These are phyloP conservation scores for Solanum hybrid DNA, from an alignment of 305 asterid genomes.

Conservation along the genomic window DNA sequence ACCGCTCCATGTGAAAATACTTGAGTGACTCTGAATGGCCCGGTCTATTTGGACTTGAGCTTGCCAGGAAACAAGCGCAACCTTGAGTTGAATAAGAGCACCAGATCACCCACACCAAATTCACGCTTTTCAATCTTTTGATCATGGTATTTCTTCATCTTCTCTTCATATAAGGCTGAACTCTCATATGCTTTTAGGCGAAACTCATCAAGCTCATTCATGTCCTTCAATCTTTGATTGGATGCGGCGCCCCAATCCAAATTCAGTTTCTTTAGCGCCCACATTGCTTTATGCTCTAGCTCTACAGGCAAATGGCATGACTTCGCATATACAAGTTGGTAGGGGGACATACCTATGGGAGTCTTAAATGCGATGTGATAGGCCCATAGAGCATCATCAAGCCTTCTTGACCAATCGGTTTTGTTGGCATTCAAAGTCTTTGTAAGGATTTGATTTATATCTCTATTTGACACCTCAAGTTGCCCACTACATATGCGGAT, in stretches of 20 bases:
- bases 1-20: too few species aligned
- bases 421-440: not conserved
- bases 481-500: not conserved
- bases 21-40: not conserved
- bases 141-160: not conserved
- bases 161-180: not conserved
- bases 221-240: not conserved
- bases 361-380: not conserved
- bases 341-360: not conserved
- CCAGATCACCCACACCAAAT: not conserved
- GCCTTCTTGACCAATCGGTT: not conserved
- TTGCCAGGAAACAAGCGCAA: not conserved
- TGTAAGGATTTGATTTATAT: not conserved
- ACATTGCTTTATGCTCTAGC: not conserved
- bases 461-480: not conserved
- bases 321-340: not conserved
- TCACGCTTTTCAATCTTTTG: not conserved
- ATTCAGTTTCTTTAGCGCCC: not conserved
- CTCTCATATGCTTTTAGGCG: not conserved
- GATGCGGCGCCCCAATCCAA: not conserved
- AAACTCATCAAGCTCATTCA: not conserved
- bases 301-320: not conserved
- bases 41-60: not conserved
- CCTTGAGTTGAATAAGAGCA: not conserved
- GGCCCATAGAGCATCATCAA: not conserved